Percentiles rank a stretch among this genome's conserved stretches.
Conservation (phyloP, 2,329 filamentous ascomycete genomes). For the Phaeosphaeriaceae sp. region DNA sequence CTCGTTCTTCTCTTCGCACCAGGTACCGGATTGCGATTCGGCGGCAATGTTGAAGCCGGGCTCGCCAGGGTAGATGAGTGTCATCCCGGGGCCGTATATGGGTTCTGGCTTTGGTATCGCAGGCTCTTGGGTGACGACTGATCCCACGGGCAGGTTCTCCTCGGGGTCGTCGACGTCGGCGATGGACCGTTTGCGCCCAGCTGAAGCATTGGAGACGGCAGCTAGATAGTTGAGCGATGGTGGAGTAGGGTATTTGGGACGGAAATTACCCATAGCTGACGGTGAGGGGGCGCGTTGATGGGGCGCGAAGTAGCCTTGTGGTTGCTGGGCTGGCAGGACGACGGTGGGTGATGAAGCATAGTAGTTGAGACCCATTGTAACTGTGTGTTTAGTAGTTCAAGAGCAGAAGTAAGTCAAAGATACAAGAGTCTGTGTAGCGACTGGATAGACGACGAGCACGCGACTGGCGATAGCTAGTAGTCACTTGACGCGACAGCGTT, state of each 20-base stretch:
- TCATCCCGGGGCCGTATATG: conserved; percentile 76
- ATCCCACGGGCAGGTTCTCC: conserved; percentile 59
- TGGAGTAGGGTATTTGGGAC: conserved; percentile 50
- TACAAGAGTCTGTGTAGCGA: conserved; percentile 41
- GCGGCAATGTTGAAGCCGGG: conserved; percentile 66
- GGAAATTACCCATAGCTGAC: conserved; percentile 41
- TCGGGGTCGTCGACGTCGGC: conserved; percentile 79
- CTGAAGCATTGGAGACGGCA: conserved; percentile 51
- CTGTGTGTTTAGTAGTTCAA: conserved; percentile 51
- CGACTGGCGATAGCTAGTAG: conserved; percentile 25
- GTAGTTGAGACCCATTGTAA: conserved; percentile 54
- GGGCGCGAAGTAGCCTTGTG: conserved; percentile 44
- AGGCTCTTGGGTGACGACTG: conserved; percentile 53
- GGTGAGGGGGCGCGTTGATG: conserved; percentile 44
- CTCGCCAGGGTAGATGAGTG: conserved; percentile 69
- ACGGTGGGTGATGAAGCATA: conserved; percentile 56
- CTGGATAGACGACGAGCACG: conserved; percentile 38
- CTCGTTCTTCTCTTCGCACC: conserved; percentile 71
- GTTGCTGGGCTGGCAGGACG: conserved; percentile 53
- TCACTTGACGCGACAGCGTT: conserved; percentile 35
- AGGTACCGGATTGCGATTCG: conserved; percentile 73
- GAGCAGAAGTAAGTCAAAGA: conserved; percentile 34
- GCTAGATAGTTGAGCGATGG: conserved; percentile 54
- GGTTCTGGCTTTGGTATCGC: conserved; percentile 69
- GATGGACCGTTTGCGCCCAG: conserved; percentile 77